A percentile compares a stretch with the other conserved stretches of the same genome.
Conservation (phyloP, 148 eudicot genomes). For the Vaccinium vitisidaea region DNA sequence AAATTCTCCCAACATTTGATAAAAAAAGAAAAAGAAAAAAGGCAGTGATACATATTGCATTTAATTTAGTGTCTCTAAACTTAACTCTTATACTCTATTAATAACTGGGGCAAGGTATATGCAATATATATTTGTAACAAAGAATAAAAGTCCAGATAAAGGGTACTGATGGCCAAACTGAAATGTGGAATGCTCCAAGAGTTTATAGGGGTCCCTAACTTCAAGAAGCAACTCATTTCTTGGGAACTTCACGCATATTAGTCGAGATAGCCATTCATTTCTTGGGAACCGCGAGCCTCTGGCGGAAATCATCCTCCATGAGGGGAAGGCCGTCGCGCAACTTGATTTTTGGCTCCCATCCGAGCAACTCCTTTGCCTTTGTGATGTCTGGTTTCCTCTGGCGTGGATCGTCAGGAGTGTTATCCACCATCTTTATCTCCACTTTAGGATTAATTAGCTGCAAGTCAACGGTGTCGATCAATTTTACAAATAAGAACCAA, state of each 20-base stretch:
- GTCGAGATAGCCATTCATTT: neutral
- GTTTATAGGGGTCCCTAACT: neutral
- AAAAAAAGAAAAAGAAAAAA: too few relatives aligned
- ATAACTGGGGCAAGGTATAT: neutral
- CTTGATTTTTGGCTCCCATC: slow-evolving; percentile 91
- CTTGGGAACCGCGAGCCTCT: slow-evolving; percentile 53
- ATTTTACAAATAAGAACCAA: neutral
- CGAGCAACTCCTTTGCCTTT: slow-evolving; percentile 76
- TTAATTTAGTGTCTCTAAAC: neutral
- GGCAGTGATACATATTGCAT: neutral
- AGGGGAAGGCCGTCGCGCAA: slow-evolving; percentile 85
- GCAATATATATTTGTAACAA: neutral
- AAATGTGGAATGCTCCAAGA: neutral
- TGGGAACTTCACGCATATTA: neutral
- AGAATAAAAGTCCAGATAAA: neutral
- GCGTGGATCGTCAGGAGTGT: slow-evolving; percentile 93
- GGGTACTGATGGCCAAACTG: neutral
- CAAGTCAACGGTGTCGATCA: slow-evolving; percentile 9
- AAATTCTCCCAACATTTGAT: too few relatives aligned
- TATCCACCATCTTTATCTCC: slow-evolving; percentile 65
- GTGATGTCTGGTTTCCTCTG: slow-evolving; percentile 89
- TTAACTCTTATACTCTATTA: neutral
- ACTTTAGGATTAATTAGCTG: slow-evolving; percentile 81
- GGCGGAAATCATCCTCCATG: slow-evolving; percentile 88
- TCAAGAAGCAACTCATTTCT: neutral